Percentiles rank a stretch among this genome's conserved stretches.
Evolutionary conservation across 768 basidiomycete species (phyloP).

Genomic region (Russula sp.): DNA sequence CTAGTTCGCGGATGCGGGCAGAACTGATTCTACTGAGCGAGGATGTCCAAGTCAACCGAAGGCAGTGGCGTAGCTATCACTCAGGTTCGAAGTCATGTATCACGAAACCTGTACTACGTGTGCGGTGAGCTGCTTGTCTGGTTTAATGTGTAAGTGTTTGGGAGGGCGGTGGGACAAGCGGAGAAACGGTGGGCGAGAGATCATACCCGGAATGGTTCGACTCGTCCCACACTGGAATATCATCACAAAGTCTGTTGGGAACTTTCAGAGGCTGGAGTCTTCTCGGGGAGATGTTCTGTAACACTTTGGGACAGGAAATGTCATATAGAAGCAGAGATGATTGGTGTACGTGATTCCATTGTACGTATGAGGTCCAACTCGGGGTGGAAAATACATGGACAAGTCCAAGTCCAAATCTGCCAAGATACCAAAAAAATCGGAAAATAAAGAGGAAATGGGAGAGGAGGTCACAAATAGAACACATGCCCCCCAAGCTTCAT

Average conservation of each 20-base stretch:
- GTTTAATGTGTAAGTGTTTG: neutral
- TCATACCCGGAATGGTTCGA: neutral
- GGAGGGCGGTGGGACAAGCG: neutral
- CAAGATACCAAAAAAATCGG: conserved; percentile 1
- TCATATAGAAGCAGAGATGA: neutral
- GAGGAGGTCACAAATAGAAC: neutral
- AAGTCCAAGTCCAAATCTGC: conserved; percentile 7
- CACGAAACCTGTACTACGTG: neutral
- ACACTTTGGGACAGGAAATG: neutral
- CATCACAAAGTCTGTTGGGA: neutral
- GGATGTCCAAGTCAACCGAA: neutral
- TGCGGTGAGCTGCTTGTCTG: neutral
- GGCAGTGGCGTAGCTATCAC: neutral
- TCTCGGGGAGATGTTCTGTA: neutral
- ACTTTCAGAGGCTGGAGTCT: neutral
- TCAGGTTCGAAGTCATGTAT: neutral
- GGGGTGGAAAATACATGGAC: conserved; percentile 8
- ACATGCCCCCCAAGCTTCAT: neutral
- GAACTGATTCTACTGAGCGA: neutral
- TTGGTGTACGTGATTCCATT: neutral
- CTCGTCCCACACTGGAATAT: neutral
- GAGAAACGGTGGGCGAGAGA: neutral
- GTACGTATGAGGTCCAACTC: neutral
- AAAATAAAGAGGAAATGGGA: neutral
- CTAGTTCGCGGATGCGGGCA: neutral